phyloP scores from a whole-genome alignment of 225 moss, liverwort and hornwort species.

The Lunularia cruciata region DNA sequence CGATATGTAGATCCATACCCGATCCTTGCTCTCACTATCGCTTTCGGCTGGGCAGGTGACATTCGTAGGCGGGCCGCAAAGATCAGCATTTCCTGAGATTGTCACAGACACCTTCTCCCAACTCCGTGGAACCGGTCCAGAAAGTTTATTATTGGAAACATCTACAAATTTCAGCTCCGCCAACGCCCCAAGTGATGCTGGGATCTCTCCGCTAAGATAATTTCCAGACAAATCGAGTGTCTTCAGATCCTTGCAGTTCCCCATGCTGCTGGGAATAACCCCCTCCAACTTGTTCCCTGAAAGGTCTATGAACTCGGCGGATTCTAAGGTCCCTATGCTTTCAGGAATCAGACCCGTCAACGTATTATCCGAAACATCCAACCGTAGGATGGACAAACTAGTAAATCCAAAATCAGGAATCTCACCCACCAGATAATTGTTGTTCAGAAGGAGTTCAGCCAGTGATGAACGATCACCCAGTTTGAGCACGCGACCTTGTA shows the following conservation, averaged over 20 bases:
- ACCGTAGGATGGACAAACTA: constrained; percentile 9
- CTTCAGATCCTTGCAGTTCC: constrained; percentile 45
- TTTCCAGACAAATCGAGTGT: constrained; percentile 69
- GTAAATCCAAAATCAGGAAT: constrained; percentile 20
- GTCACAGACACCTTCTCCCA: neutral
- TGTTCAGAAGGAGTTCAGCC: constrained; percentile 26
- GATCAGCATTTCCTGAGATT: constrained; percentile 7
- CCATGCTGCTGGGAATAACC: constrained; percentile 32
- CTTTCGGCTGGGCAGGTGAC: neutral
- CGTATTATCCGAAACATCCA: constrained; percentile 34
- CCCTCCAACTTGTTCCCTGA: constrained; percentile 21
- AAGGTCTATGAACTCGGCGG: neutral
- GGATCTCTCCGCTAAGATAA: constrained; percentile 60
- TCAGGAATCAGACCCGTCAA: constrained; percentile 36
- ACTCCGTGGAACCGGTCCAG: constrained; percentile 43
- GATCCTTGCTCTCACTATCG: neutral
- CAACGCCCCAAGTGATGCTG: constrained; percentile 49
- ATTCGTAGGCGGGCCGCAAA: neutral
- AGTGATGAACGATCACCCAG: neutral
- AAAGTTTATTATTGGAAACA: constrained; percentile 55
- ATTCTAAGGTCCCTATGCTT: neutral
- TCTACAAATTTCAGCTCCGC: constrained; percentile 64
- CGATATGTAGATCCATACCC: constrained; percentile 16
- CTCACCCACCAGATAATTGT: constrained; percentile 11
- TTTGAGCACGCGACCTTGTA: constrained; percentile 2